Base-by-base conservation (phyloP, 106 monocot genomes). In the Triglochin maritima region DNA sequence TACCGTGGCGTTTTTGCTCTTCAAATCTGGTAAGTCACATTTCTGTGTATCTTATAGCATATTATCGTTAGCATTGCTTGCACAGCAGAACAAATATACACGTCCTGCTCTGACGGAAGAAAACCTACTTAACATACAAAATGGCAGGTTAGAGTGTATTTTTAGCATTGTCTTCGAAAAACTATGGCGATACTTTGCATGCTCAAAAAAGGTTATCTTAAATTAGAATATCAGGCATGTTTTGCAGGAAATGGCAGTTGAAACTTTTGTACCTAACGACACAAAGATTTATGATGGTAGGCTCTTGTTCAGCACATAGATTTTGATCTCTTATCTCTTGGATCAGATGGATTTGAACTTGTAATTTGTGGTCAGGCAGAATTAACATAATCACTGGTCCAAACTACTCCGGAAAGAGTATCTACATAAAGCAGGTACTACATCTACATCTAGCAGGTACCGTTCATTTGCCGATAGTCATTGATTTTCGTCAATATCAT, bases 401-500 rank as follows among this genome's bases (percentile, higher is more conserved):
- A 58, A 98, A 98, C 68, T 98, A 86, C 81, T 98, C 98, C 3
- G 98, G 98, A 49, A 98, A 98, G 78, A 98, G 98, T 82, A 89
- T 98, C 71, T 98, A 98, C 71, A 76, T 91, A 57, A 98, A 98
- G 65, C 98, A 98, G 98, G 95, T 88, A 44, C 70, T 64, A 29
- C 29, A 29, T 29, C 29, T 29, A 29, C 29, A 29, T 29, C 29
- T 29, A 29, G 29, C 29, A 29, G 29, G 29, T 70, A 12, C 11
- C 10, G 16, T 56, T 56, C 56, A 56, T 6, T n/a, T 56, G 56
- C 56, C 56, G 11, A 1, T 29, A 29, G 29, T 29, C 29, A 29
- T 29, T 29, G 29, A 29, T 29, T 29, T 29, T 29, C 29, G 29
- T 29, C 29, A 29, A 29, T 29, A 29, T 29, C 29, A 29, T 29